Conservation (phyloP, 1,284 basidiomycete species). For the Agroathelia rolfsii region DNA sequence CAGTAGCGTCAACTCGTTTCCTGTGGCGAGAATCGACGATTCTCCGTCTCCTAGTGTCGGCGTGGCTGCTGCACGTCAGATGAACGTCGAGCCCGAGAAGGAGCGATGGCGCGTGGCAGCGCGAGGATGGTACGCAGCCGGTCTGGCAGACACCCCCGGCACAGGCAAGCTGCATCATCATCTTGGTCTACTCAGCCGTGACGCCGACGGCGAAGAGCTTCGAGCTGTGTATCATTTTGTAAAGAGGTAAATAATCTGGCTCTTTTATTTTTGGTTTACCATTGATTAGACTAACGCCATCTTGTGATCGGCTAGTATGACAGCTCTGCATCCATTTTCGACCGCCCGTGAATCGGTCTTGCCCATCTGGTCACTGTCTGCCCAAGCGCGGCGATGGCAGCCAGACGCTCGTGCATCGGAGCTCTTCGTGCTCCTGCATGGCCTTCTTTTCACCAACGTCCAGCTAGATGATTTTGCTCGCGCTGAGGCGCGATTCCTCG, state of each 20-base stretch:
- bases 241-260: conserved; percentile 62
- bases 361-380: conserved; percentile 70
- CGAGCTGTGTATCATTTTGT: conserved; percentile 86
- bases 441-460: conserved; percentile 92
- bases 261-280: conserved; percentile 1
- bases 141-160: conserved; percentile 82
- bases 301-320: conserved; percentile 48
- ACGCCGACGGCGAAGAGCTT: conserved; percentile 78
- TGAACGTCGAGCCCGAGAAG: conserved; percentile 86
- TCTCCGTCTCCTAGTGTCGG: conserved; percentile 76
- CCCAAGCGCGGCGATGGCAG: conserved; percentile 61
- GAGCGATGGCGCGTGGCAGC: conserved; percentile 89
- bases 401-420: conserved; percentile 76
- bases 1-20: conserved; percentile 40
- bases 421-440: conserved; percentile 86
- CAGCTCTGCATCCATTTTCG: conserved; percentile 79
- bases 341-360: conserved; percentile 84
- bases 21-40: conserved; percentile 50
- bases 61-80: conserved; percentile 72
- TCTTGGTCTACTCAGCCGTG: conserved; percentile 80
- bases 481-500: conserved; percentile 76
- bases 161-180: conserved; percentile 92
- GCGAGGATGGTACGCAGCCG: conserved; percentile 86
- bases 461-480: conserved; percentile 85
- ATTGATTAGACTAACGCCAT: conserved; percentile 8